phyloP scores from a whole-genome alignment of 805 yeast genomes.

The Wickerhamiella azyma region DNA sequence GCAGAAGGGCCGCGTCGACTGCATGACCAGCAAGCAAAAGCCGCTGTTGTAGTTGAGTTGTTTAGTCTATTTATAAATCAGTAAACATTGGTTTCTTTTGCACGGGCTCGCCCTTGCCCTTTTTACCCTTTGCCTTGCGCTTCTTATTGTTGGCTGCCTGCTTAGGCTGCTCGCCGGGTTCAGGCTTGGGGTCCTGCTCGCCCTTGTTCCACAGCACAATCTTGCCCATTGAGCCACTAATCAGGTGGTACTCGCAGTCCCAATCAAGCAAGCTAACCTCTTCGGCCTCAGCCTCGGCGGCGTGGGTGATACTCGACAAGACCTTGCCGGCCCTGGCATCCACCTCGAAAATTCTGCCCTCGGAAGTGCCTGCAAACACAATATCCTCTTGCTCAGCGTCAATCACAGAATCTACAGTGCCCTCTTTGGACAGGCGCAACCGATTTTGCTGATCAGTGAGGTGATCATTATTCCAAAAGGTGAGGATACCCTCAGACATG shows the following conservation, averaged over 20 bases:
- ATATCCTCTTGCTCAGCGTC: slow-evolving; percentile 32
- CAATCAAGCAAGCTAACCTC: slow-evolving; percentile 67
- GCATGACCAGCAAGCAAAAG: slow-evolving; percentile 24
- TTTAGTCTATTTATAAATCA: neutral
- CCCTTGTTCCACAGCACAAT: slow-evolving; percentile 56
- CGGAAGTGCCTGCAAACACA: slow-evolving; percentile 45
- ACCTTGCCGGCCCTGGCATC: slow-evolving; percentile 52
- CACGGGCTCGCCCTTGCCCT: slow-evolving; percentile 1
- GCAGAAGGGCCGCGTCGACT: slow-evolving; percentile 70
- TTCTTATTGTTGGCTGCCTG: neutral
- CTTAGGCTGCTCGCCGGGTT: neutral
- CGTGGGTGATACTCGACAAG: slow-evolving; percentile 53
- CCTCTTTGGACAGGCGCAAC: slow-evolving; percentile 47
- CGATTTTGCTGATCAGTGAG: slow-evolving; percentile 62
- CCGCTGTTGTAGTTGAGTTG: neutral
- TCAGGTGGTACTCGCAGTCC: slow-evolving; percentile 66
- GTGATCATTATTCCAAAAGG: slow-evolving; percentile 66
- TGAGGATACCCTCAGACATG: slow-evolving; percentile 80
- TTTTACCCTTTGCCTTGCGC: neutral
- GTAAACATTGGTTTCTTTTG: slow-evolving; percentile 2
- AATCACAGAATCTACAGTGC: slow-evolving; percentile 57
- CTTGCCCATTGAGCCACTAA: slow-evolving; percentile 72
- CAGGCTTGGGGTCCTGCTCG: slow-evolving; percentile 11
- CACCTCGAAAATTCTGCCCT: slow-evolving; percentile 57
- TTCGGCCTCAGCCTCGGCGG: slow-evolving; percentile 35